Base-by-base conservation (phyloP, 2,329 filamentous ascomycete genomes). In the Fusarium protoensiforme region DNA sequence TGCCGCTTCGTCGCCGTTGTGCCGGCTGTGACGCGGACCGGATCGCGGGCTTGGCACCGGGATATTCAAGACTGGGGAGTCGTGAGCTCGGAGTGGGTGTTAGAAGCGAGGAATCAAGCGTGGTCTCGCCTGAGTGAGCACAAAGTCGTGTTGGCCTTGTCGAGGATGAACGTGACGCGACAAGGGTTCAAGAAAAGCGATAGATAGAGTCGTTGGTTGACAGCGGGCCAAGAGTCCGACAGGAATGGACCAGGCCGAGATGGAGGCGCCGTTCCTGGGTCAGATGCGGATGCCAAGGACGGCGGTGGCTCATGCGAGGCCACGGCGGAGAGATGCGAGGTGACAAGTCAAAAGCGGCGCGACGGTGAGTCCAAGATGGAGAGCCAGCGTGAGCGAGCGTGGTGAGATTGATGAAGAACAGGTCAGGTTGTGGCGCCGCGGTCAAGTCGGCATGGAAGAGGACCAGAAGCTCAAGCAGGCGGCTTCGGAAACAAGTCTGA, bases 161-260 rank as follows among this genome's bases (percentile, higher is more conserved):
- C 20, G n/a, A 18, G 31, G 61, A 33, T 31, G 61, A 27, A 41
- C 31, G 54, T 58, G 18, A 43, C 38, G 39, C 48, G 59, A 65
- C 24, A 36, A 63, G 56, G 60, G 39, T 59, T 48, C 33, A 59
- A 33, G 56, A 61, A 58, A 64, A 64, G 61, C 48, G 64, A 43
- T 64, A 51, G 35, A 39, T 64, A 56, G 46, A 46, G 71, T 57
- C 54, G 71, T 73, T 71, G 70, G 71, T 73, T 27, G 51, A 61
- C 41, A 24, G 24, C 58, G 43, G 56, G 59, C 67, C 43, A 67
- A 60, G 39, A 41, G 54, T 33, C 48, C 16, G 31, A 41, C 66
- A 58, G 62, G 70, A 71, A 64, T 70, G 54, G 46, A 33, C 29
- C 18, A 54, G 63, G 38, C 56, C 57, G 51, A 58, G 56, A 27